phyloP scores from a whole-genome alignment of 768 basidiomycete species.

The Lepiota venenata region DNA sequence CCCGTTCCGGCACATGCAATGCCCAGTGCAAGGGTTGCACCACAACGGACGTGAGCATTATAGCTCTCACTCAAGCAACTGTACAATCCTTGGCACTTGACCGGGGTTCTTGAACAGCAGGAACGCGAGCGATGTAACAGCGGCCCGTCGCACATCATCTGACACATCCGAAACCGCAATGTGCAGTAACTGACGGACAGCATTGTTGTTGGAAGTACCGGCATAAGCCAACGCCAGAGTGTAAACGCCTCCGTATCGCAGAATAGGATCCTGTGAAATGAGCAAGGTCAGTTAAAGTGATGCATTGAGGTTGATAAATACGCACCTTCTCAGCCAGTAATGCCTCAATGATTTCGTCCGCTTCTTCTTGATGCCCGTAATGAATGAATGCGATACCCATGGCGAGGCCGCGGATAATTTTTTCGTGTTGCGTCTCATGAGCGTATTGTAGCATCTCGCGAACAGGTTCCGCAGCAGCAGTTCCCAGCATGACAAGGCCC shows the following conservation, averaged over 20 bases:
- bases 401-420: slow-evolving; percentile 95
- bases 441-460: slow-evolving; percentile 97
- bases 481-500: slow-evolving; percentile 98
- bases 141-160: slow-evolving; percentile 95
- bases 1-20: slow-evolving; percentile 98
- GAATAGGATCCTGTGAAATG: slow-evolving; percentile 77
- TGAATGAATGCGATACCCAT: slow-evolving; percentile 90
- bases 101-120: slow-evolving; percentile 94
- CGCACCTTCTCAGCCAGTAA: slow-evolving; percentile 84
- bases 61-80: slow-evolving; percentile 97
- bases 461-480: slow-evolving; percentile 71
- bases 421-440: slow-evolving; percentile 97
- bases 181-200: slow-evolving; percentile 87
- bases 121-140: slow-evolving; percentile 94
- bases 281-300: slow-evolving; percentile 3
- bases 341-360: slow-evolving; percentile 75
- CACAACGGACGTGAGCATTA: slow-evolving; percentile 97
- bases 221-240: slow-evolving; percentile 96
- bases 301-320: background rate
- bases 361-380: slow-evolving; percentile 91
- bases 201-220: slow-evolving; percentile 92
- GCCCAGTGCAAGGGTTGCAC: slow-evolving; percentile 93
- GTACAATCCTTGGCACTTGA: slow-evolving; percentile 96
- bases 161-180: slow-evolving; percentile 98
- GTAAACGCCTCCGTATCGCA: slow-evolving; percentile 97